phyloP scores from a whole-genome alignment of 345 rosid species.

The Mallotus nudiflorus region DNA sequence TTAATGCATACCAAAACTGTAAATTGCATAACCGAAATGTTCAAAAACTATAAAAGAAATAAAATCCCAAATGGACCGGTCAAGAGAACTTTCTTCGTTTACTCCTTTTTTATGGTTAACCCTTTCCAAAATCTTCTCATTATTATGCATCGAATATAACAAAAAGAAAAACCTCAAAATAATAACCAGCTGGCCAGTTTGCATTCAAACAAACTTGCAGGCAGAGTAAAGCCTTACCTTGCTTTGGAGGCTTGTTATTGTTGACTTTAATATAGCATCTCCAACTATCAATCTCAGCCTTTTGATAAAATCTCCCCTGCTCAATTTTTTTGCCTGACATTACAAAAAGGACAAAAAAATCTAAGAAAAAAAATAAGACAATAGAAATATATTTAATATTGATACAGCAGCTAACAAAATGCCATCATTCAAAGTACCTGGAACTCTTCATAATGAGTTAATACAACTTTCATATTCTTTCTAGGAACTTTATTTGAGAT shows the following conservation, averaged over 20 bases:
- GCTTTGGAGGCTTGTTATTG: conserved; percentile 68
- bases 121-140: too few species aligned
- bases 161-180: too few species aligned
- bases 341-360: background rate
- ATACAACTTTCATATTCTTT: conserved; percentile 56
- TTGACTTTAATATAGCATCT: conserved; percentile 65
- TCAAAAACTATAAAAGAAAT: too few species aligned
- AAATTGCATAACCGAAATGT: too few species aligned
- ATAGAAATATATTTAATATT: background rate
- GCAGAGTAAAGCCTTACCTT: conserved; percentile 41
- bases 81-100: too few species aligned
- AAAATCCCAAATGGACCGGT: too few species aligned
- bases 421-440: conserved; percentile 48
- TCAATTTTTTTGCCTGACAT: conserved; percentile 61
- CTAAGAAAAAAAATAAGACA: background rate
- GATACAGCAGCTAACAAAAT: background rate
- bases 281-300: conserved; percentile 69
- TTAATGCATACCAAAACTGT: background rate
- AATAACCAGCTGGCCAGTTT: background rate
- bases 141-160: too few species aligned
- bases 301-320: conserved; percentile 67
- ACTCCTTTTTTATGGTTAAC: too few species aligned
- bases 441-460: conserved; percentile 52
- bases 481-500: conserved; percentile 61
- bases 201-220: background rate